A percentile compares a stretch with the other conserved stretches of the same genome.
phyloP scores from a whole-genome alignment of 129 eudicot species.

The Lactuca sativa region DNA sequence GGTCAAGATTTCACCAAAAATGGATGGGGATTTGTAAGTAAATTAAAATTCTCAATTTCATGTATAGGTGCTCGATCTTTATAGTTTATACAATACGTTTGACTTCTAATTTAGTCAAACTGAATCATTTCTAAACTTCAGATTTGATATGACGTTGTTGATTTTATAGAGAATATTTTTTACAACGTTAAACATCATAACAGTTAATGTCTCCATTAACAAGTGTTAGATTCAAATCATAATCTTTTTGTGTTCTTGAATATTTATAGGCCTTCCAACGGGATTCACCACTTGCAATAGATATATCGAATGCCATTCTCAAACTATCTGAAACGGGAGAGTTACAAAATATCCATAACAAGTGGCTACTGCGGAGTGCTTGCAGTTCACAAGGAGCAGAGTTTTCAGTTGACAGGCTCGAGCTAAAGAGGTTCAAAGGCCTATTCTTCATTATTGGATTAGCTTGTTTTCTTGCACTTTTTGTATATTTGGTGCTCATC shows the following conservation, averaged over 20 bases:
- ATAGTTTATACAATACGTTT: not conserved
- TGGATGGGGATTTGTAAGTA: slow-evolving; percentile 98
- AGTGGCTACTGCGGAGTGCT: slow-evolving; percentile 67
- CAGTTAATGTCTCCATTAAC: too few relatives aligned
- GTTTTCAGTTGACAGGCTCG: slow-evolving; percentile 54
- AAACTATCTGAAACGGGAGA: slow-evolving; percentile 70
- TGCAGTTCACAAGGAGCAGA: slow-evolving; percentile 63
- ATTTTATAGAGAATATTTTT: not conserved
- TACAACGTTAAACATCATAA: not conserved
- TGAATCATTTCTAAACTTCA: too few relatives aligned
- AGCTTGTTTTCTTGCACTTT: slow-evolving; percentile 62
- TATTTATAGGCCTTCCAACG: slow-evolving; percentile 62
- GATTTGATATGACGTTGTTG: not conserved
- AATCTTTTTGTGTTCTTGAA: not conserved
- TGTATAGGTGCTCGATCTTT: not conserved
- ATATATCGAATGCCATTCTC: slow-evolving; percentile 76
- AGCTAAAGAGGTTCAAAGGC: slow-evolving; percentile 74
- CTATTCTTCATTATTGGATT: slow-evolving; percentile 57
- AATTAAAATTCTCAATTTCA: slow-evolving; percentile 31
- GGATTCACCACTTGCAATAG: slow-evolving; percentile 76
- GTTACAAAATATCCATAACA: slow-evolving; percentile 79
- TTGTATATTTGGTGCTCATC: slow-evolving; percentile 41
- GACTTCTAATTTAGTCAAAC: not conserved
- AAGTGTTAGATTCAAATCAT: too few relatives aligned
- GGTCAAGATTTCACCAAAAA: slow-evolving; percentile 78